Base-by-base conservation (phyloP, 163 green algal species). In the Smithsoniella earleae region DNA sequence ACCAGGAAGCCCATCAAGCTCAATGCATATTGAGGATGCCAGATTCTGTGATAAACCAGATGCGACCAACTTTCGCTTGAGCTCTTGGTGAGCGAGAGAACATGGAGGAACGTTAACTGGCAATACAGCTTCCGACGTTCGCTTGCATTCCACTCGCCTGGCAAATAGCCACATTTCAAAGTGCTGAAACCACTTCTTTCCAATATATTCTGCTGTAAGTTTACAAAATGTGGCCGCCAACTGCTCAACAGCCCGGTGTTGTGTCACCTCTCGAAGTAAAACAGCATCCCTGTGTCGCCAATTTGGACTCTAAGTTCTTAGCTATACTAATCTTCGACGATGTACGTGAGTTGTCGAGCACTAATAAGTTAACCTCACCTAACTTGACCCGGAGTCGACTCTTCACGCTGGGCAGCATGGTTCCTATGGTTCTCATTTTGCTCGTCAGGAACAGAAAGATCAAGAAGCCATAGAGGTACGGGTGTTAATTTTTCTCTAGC, bases 101-200 rank as follows among this genome's bases (percentile, higher is more conserved):
- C n/a, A n/a, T n/a, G n/a, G n/a, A n/a, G n/a, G n/a, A n/a, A n/a
- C n/a, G n/a, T n/a, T n/a, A n/a, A n/a, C n/a, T n/a, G n/a, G n/a
- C n/a, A n/a, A n/a, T n/a, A n/a, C n/a, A n/a, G n/a, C n/a, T n/a
- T n/a, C n/a, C n/a, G n/a, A n/a, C n/a, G n/a, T n/a, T n/a, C n/a
- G n/a, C n/a, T n/a, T n/a, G n/a, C n/a, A n/a, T n/a, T n/a, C n/a
- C n/a, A 16, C 58, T 5, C 58, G 58, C 58, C 58, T 30, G n/a
- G 58, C 58, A 40, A 69, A 69, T 6, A 69, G 58, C 58, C 58
- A 69, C 3, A 31, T 33, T 36, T 69, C 58, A 34, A 69, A 69
- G 25, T 69, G 58, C 25, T 69, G 58, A 38, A 69, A 69, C 58
- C 58, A 69, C 43, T 69, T 69, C 4, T 34, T 69, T 36, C 58